A percentile compares a stretch with the other conserved stretches of the same genome.
phyloP scores from a whole-genome alignment of 2,329 filamentous ascomycete genomes.

The Coniella vitis region DNA sequence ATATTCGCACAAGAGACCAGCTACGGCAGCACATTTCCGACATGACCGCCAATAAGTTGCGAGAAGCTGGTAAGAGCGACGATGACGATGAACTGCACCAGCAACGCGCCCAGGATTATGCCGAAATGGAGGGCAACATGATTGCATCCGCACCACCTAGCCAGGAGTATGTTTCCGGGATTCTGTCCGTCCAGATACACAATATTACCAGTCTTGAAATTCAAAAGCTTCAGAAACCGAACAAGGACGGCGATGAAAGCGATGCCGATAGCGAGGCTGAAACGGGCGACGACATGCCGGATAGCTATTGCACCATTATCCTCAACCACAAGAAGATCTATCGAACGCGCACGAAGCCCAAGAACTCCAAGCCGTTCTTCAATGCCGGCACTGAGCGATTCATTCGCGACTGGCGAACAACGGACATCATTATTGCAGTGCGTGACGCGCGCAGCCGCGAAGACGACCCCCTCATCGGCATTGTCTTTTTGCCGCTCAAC shows the following conservation, averaged over 20 bases:
- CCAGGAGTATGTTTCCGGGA: conserved; percentile 54
- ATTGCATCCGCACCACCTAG: conserved; percentile 62
- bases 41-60: conserved; percentile 53
- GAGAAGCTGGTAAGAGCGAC: conserved; percentile 53
- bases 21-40: conserved; percentile 51
- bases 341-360: conserved; percentile 68
- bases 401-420: conserved; percentile 58
- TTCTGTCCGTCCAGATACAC: conserved; percentile 65
- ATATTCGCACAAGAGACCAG: conserved; percentile 50
- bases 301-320: conserved; percentile 66
- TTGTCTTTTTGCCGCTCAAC: conserved; percentile 59
- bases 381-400: conserved; percentile 71
- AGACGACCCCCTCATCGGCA: conserved; percentile 61
- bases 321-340: conserved; percentile 66
- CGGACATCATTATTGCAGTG: conserved; percentile 62
- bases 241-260: conserved; percentile 34
- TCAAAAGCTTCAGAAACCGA: conserved; percentile 50
- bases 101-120: conserved; percentile 61
- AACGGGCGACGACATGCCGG: conserved; percentile 56
- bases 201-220: conserved; percentile 65
- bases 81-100: conserved; percentile 59
- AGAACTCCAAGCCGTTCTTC: conserved; percentile 72
- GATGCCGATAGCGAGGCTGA: conserved; percentile 51
- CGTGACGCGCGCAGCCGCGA: conserved; percentile 63
- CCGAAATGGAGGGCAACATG: conserved; percentile 53